Evolutionary conservation across 1,284 basidiomycete genomes (phyloP).

Genomic region (Leccinum cinnamomeum): DNA sequence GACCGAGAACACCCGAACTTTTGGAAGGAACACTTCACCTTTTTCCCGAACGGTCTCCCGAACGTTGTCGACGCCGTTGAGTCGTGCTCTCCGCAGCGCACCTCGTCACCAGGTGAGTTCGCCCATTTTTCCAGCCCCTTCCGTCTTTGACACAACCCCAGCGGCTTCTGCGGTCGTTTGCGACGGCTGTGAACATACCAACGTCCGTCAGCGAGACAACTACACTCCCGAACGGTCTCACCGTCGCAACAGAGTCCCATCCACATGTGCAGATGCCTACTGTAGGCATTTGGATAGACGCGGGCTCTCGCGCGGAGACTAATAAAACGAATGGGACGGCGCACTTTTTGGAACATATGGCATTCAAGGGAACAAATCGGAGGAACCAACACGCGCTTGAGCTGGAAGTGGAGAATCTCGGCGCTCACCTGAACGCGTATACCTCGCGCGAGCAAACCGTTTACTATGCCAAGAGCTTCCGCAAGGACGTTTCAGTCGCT

Average conservation of each 20-base stretch:
- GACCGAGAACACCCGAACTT: slow-evolving; percentile 36
- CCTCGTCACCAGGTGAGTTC: slow-evolving; percentile 54
- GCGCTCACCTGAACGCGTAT: slow-evolving; percentile 98
- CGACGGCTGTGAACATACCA: slow-evolving; percentile 65
- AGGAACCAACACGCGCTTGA: slow-evolving; percentile 92
- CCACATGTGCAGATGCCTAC: slow-evolving; percentile 95
- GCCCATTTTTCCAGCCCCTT: background rate
- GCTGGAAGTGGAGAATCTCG: slow-evolving; percentile 97
- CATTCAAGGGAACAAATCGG: slow-evolving; percentile 90
- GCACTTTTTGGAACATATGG: slow-evolving; percentile 99
- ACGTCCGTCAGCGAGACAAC: slow-evolving; percentile 84
- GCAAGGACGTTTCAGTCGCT: slow-evolving; percentile 88
- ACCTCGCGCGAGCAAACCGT: slow-evolving; percentile 99
- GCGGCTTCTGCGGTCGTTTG: slow-evolving; percentile 56
- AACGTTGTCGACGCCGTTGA: slow-evolving; percentile 59
- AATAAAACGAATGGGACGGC: slow-evolving; percentile 94
- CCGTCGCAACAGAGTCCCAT: slow-evolving; percentile 91
- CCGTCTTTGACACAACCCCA: slow-evolving; percentile 15
- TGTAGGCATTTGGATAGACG: slow-evolving; percentile 99
- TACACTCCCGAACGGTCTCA: slow-evolving; percentile 88
- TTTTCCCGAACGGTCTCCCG: slow-evolving; percentile 55
- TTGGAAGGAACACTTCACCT: slow-evolving; percentile 9
- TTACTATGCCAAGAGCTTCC: slow-evolving; percentile 99
- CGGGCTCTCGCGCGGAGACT: slow-evolving; percentile 95
- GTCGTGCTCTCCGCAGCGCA: slow-evolving; percentile 59